phyloP scores from a whole-genome alignment of 1,284 basidiomycete species.

The Marasmius fiardii region DNA sequence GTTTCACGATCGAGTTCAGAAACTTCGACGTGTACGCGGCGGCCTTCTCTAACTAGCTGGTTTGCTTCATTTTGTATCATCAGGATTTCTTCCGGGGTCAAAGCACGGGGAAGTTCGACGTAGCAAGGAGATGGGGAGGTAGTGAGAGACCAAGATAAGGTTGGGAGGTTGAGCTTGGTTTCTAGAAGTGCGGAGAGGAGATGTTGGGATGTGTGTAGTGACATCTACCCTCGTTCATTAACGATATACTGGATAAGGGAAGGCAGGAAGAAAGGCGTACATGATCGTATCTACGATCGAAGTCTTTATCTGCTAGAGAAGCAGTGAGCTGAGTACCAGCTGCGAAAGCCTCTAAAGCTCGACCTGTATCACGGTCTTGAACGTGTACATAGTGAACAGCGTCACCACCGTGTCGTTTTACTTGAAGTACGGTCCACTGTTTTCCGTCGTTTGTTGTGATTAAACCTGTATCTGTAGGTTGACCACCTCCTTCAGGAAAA shows the following conservation, averaged over 20 bases:
- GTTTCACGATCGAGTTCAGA: constrained; percentile 52
- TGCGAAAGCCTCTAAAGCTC: constrained; percentile 40
- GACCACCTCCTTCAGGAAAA: constrained; percentile 88
- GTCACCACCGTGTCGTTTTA: constrained; percentile 68
- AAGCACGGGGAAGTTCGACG: constrained; percentile 71
- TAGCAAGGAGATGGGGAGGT: constrained; percentile 67
- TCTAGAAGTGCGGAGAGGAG: constrained; percentile 83
- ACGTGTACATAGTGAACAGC: constrained; percentile 76
- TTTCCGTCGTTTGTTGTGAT: constrained; percentile 43
- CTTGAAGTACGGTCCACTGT: constrained; percentile 65
- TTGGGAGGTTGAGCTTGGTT: constrained; percentile 62
- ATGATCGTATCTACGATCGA: constrained; percentile 75
- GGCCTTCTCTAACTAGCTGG: constrained; percentile 59
- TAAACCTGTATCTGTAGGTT: constrained; percentile 76
- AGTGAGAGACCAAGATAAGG: constrained; percentile 82
- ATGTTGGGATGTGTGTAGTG: constrained; percentile 82
- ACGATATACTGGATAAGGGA: too few species aligned
- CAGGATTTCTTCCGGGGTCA: constrained; percentile 63
- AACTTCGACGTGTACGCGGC: constrained; percentile 63
- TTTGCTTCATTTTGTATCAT: constrained; percentile 68
- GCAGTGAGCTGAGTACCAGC: constrained; percentile 55
- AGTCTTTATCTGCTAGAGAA: constrained; percentile 59
- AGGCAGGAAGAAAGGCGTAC: constrained; percentile 37
- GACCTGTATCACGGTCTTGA: constrained; percentile 35
- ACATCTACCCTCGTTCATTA: too few species aligned